These are phyloP conservation scores for Pholiota microspora DNA, from an alignment of 768 basidiomycete genomes.

Conservation along the genomic window DNA sequence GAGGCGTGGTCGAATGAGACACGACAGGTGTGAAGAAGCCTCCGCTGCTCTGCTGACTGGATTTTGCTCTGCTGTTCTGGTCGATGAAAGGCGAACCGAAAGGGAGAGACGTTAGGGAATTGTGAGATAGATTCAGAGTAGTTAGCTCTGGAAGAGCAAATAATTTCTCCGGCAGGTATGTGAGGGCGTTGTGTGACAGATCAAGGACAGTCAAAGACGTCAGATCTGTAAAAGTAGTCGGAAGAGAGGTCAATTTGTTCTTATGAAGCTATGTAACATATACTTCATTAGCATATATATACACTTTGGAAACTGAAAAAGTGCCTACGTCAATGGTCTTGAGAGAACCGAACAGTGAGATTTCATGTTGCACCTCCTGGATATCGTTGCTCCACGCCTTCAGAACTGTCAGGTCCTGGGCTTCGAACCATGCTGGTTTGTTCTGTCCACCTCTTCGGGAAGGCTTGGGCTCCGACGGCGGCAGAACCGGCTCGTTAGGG, in stretches of 20 bases:
- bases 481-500: conserved; percentile 55
- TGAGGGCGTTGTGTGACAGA: conserved; percentile 70
- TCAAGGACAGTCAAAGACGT: conserved; percentile 65
- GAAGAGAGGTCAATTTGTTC: conserved; percentile 64
- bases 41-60: conserved; percentile 35
- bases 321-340: conserved; percentile 73
- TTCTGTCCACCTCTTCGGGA: conserved; percentile 36
- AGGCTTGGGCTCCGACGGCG: conserved; percentile 32
- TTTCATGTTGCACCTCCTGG: conserved; percentile 74
- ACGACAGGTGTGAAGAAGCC: conserved; percentile 67
- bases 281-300: conserved; percentile 8
- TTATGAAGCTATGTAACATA: conserved; percentile 57
- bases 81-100: conserved; percentile 58
- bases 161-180: conserved; percentile 57
- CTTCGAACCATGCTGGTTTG: conserved; percentile 75
- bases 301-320: neutral
- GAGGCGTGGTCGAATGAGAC: conserved; percentile 56
- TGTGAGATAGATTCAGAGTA: conserved; percentile 70
- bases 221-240: conserved; percentile 67
- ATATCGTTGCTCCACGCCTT: conserved; percentile 85
- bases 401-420: conserved; percentile 71
- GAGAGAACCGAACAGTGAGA: conserved; percentile 80
- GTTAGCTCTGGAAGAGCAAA: conserved; percentile 70
- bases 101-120: conserved; percentile 57
- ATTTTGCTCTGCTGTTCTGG: conserved; percentile 18